Conservation (phyloP, 805 yeast genomes). For the Wickerhamomyces bisporus region DNA sequence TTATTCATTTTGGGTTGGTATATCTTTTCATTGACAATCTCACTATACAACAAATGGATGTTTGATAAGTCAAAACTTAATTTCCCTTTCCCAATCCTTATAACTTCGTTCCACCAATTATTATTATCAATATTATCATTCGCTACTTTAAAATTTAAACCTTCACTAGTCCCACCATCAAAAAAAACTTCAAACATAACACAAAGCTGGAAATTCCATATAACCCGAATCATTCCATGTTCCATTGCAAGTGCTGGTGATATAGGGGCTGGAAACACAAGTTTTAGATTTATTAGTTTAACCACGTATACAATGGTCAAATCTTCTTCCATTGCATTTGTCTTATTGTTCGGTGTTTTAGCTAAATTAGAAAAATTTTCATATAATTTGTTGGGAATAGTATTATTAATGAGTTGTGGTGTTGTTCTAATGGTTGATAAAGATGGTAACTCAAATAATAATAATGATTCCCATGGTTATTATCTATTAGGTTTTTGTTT, state of each 20-base stretch:
- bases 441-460: slow-evolving; percentile 11
- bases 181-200: slow-evolving; percentile 1
- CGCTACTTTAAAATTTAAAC: slow-evolving; percentile 15
- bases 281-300: slow-evolving; percentile 73
- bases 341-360: slow-evolving; percentile 78
- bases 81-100: slow-evolving; percentile 76
- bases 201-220: slow-evolving; percentile 33
- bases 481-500: slow-evolving; percentile 57
- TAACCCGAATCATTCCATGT: slow-evolving; percentile 69
- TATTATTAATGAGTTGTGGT: slow-evolving; percentile 73
- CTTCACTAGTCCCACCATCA: slow-evolving; percentile 5
- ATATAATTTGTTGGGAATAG: slow-evolving; percentile 62
- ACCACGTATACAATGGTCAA: slow-evolving; percentile 91
- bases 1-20: slow-evolving; percentile 55
- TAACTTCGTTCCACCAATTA: slow-evolving; percentile 82
- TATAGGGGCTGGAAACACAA: slow-evolving; percentile 86
- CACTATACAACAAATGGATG: slow-evolving; percentile 96
- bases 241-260: slow-evolving; percentile 88
- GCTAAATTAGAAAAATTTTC: slow-evolving; percentile 74
- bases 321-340: slow-evolving; percentile 84
- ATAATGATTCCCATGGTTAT: slow-evolving; percentile 14
- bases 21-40: slow-evolving; percentile 58
- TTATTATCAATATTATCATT: slow-evolving; percentile 50
- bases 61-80: slow-evolving; percentile 70
- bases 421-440: slow-evolving; percentile 82